Evolutionary conservation across 768 basidiomycete species (phyloP).

Genomic region (Lactarius hatsudake): DNA sequence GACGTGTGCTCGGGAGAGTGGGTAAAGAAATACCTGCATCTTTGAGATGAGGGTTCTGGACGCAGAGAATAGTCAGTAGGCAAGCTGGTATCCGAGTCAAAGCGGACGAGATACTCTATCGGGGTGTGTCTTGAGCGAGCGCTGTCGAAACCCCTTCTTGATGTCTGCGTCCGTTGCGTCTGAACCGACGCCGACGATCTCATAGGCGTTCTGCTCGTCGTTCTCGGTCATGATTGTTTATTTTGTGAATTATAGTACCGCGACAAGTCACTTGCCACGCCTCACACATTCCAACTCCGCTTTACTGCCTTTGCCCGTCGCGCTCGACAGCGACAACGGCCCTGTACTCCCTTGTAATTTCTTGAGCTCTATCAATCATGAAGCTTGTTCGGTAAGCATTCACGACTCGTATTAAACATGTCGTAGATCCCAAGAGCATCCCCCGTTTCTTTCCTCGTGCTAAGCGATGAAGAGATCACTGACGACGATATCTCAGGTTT

Average conservation of each 20-base stretch:
- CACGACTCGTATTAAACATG: background rate
- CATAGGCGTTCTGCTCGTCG: constrained; percentile 72
- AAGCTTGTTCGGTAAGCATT: constrained; percentile 24
- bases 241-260: background rate
- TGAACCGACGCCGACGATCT: constrained; percentile 55
- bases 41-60: constrained; percentile 74
- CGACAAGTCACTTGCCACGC: constrained; percentile 3
- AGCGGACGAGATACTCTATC: constrained; percentile 58
- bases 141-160: constrained; percentile 71
- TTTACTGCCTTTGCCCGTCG: constrained; percentile 13
- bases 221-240: constrained; percentile 5
- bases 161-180: constrained; percentile 79
- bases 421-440: background rate
- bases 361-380: constrained; percentile 8
- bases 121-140: constrained; percentile 83
- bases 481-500: constrained; percentile 54
- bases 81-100: background rate
- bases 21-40: constrained; percentile 55
- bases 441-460: background rate
- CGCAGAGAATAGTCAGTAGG: constrained; percentile 13
- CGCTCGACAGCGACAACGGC: constrained; percentile 15
- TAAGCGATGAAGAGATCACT: background rate
- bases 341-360: background rate
- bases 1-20: background rate
- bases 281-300: constrained; percentile 18